These are phyloP conservation scores for Wickerhamiella spandovensis DNA, from an alignment of 805 yeast genomes.

Conservation along the genomic window DNA sequence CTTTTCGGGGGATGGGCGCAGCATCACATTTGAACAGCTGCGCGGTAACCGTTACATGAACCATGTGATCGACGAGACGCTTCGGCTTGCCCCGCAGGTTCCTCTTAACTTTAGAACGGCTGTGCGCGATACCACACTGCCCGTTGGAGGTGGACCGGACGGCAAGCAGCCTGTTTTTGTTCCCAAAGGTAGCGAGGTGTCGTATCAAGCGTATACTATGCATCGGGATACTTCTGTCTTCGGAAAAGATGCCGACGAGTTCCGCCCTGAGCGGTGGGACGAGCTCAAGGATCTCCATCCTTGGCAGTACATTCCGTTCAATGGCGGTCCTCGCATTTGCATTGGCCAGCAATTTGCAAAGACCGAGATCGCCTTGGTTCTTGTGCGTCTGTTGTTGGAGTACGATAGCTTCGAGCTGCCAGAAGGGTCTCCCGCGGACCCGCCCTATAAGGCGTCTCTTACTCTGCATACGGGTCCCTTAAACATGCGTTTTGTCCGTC, in stretches of 20 bases:
- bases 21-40: conserved; percentile 34
- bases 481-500: too few relatives aligned
- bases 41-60: conserved; percentile 36
- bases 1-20: conserved; percentile 22
- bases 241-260: conserved; percentile 33
- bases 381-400: conserved; percentile 29
- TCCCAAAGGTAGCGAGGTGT: conserved; percentile 32
- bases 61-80: conserved; percentile 34
- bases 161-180: conserved; percentile 28
- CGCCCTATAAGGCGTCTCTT: background rate
- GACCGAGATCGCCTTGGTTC: conserved; percentile 35
- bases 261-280: conserved; percentile 38
- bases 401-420: conserved; percentile 15
- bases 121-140: conserved; percentile 34
- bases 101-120: conserved; percentile 37
- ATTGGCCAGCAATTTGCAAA: conserved; percentile 45
- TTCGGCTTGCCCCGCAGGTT: conserved; percentile 40
- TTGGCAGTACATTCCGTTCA: conserved; percentile 40
- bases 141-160: conserved; percentile 39
- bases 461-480: too few relatives aligned
- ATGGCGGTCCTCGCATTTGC: conserved; percentile 46
- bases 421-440: background rate
- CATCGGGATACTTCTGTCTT: conserved; percentile 30
- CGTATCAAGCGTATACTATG: conserved; percentile 30
- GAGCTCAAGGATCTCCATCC: conserved; percentile 23